These are phyloP conservation scores for Neurospora sublineolata DNA, from an alignment of 495 filamentous ascomycete species.

Conservation along the genomic window DNA sequence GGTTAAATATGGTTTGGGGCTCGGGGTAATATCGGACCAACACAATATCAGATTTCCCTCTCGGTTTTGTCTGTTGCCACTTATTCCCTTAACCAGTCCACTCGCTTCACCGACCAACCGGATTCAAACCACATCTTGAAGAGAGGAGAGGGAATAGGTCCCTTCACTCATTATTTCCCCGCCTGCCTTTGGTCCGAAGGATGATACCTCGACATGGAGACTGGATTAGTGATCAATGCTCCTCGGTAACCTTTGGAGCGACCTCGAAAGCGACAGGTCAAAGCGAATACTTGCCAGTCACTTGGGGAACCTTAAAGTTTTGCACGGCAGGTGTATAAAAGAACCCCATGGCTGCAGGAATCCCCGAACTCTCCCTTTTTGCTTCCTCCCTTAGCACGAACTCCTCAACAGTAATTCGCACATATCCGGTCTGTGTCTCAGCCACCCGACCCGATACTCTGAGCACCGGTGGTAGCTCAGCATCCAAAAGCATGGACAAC, in stretches of 20 bases:
- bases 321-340: not conserved
- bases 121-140: not conserved
- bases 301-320: not conserved
- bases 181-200: not conserved
- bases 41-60: not conserved
- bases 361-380: not conserved
- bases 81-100: not conserved
- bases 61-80: not conserved
- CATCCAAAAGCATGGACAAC: not conserved
- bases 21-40: not conserved
- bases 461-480: not conserved
- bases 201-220: not conserved
- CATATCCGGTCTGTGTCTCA: not conserved
- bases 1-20: not conserved
- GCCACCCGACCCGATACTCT: not conserved
- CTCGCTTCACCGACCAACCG: not conserved
- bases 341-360: not conserved
- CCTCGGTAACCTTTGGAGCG: not conserved
- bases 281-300: not conserved
- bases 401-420: not conserved
- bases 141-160: not conserved
- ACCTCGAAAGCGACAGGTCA: not conserved
- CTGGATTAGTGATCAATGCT: not conserved
- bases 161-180: not conserved
- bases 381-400: not conserved